phyloP scores from a whole-genome alignment of 768 basidiomycete genomes.

The Fomitopsis pulvina region DNA sequence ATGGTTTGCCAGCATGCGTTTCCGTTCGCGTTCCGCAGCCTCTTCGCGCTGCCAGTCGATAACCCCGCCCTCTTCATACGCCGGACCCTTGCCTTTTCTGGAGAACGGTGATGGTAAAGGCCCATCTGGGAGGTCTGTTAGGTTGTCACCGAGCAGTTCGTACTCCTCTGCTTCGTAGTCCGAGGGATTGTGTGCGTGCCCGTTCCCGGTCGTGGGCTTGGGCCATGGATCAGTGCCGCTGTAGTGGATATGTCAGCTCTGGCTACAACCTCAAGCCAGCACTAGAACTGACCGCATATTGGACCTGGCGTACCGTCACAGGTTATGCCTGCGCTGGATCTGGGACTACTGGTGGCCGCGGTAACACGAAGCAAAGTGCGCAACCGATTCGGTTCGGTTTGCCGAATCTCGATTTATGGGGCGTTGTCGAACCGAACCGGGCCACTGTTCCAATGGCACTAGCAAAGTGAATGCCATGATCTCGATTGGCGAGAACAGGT shows the following conservation, averaged over 20 bases:
- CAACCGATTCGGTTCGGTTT: too few relatives aligned
- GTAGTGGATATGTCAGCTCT: neutral
- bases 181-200: slow-evolving; percentile 3
- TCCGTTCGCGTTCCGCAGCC: slow-evolving; percentile 51
- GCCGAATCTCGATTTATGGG: too few relatives aligned
- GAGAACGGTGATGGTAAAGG: neutral
- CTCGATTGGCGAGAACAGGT: neutral
- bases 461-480: too few relatives aligned
- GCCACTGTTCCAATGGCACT: too few relatives aligned
- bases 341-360: too few relatives aligned
- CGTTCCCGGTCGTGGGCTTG: neutral
- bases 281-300: neutral
- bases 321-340: too few relatives aligned
- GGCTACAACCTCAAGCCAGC: neutral
- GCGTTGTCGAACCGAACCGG: neutral
- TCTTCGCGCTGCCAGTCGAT: slow-evolving; percentile 71
- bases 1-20: slow-evolving; percentile 41
- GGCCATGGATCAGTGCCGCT: slow-evolving; percentile 9
- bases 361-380: too few relatives aligned
- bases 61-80: slow-evolving; percentile 52
- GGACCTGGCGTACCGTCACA: too few relatives aligned
- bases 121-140: slow-evolving; percentile 1
- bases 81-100: slow-evolving; percentile 1
- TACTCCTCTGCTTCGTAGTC: slow-evolving; percentile 15
- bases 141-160: slow-evolving; percentile 15